Percentiles rank a stretch among this genome's conserved stretches.
Conservation (phyloP, 1,284 basidiomycete genomes). For the Puccinia brachypodii region DNA sequence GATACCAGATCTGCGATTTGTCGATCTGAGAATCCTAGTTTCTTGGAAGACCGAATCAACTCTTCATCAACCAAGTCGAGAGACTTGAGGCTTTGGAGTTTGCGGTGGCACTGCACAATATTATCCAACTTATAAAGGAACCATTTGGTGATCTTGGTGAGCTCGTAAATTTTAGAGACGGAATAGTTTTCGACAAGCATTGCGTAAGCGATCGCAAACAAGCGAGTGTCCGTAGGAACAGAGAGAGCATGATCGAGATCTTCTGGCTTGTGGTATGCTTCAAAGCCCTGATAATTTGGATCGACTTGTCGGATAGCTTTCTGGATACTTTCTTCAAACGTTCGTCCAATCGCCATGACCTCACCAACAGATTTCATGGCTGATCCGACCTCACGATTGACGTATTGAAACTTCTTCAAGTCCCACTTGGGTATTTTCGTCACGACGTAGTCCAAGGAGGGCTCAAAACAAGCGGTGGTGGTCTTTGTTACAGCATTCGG, state of each 20-base stretch:
- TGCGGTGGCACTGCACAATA: constrained; percentile 80
- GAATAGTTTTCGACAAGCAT: constrained; percentile 92
- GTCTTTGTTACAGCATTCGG: constrained; percentile 99
- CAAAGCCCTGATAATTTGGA: constrained; percentile 71
- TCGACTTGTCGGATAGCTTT: constrained; percentile 98
- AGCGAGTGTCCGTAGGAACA: constrained; percentile 79
- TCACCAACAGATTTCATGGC: constrained; percentile 99
- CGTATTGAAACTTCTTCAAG: constrained; percentile 94
- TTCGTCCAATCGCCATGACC: constrained; percentile 99
- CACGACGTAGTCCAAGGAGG: constrained; percentile 99
- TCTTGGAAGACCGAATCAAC: constrained; percentile 78
- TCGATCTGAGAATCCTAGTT: constrained; percentile 88
- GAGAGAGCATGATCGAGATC: constrained; percentile 76
- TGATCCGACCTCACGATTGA: constrained; percentile 91
- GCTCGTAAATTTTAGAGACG: constrained; percentile 82
- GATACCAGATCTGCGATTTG: constrained; percentile 78
- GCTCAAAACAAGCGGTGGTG: constrained; percentile 98
- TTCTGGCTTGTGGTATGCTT: constrained; percentile 71
- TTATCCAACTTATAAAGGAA: constrained; percentile 99
- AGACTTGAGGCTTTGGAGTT: constrained; percentile 69
- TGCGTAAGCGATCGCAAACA: constrained; percentile 96
- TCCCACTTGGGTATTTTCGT: constrained; percentile 99
- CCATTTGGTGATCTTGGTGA: constrained; percentile 98
- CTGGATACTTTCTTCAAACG: constrained; percentile 97
- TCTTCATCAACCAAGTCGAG: constrained; percentile 63